Base-by-base conservation (phyloP, 2,329 filamentous ascomycete genomes). In the Orbilia oligospora region DNA sequence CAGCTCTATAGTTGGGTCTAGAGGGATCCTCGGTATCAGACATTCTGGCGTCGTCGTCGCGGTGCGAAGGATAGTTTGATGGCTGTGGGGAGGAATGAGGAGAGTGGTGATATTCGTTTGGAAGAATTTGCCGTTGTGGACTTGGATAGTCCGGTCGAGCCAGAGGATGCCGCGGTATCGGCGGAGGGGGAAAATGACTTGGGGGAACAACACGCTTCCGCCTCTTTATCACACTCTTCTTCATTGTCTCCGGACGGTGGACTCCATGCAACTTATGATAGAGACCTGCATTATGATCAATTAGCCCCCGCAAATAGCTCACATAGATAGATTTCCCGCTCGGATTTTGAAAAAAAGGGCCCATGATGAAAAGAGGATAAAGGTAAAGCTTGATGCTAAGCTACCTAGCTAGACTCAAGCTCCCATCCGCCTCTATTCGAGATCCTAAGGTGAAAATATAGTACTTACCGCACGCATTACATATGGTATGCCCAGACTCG, bases 211-310 rank as follows among this genome's bases (percentile, higher is more conserved):
- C 94, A 75, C 96, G 91, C 87, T 98, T 98, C 78, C 96, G 89
- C 80, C 96, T 90, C 85, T 99, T 98, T 84, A 99, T 99, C 27
- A 97, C 92, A 2, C 93, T 92, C 84, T 97, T 98, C 85, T 98
- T 99, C 96, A 99, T 98, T n/a, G 93, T 93, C 4, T 96, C 93
- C 0, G 96, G 96, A 49, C 96, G 89, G 84, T 97, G 95, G 33
- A 94, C 91, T 69, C 94, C 94, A 83, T 99, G 96, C 1, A 99
- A 90, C 85, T 98, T 98, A 86, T 97, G 94, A 84, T 99, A 99
- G 2, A 99, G 87, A 3, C 95, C 94, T 97, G 81, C 3, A 64
- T 71, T 63, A 51, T 71, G 73, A 67, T 79, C 53, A 63, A 78
- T 77, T 68, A 77, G 73, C 16, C 24, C 70, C 61, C 68, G 79